These are phyloP conservation scores for Naganishia kalamii DNA, from an alignment of 768 basidiomycete species.

Conservation along the genomic window DNA sequence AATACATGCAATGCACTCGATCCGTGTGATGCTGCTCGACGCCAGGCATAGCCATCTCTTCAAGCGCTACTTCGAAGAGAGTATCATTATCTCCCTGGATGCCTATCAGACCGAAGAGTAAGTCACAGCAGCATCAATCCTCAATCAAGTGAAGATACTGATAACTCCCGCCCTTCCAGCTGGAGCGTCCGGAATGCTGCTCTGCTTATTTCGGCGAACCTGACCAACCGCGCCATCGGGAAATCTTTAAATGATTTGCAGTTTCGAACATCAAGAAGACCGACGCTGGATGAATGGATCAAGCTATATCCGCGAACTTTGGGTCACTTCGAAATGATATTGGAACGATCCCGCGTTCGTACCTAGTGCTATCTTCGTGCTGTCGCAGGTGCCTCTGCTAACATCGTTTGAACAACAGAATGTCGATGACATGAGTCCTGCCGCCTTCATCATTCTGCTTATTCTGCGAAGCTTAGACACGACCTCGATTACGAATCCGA, in stretches of 20 bases:
- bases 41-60: constrained; percentile 34
- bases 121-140: constrained; percentile 12
- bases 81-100: constrained; percentile 34
- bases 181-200: constrained; percentile 46
- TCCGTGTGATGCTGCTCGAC: constrained; percentile 43
- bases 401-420: not conserved
- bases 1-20: constrained; percentile 44
- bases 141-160: not conserved
- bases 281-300: constrained; percentile 35
- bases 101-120: constrained; percentile 40
- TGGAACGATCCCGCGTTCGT: constrained; percentile 3
- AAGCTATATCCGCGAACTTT: constrained; percentile 33
- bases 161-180: constrained; percentile 20
- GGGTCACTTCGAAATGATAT: constrained; percentile 24
- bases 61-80: constrained; percentile 35
- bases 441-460: constrained; percentile 1
- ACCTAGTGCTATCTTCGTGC: not conserved
- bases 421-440: not conserved
- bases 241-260: constrained; percentile 30
- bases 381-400: not conserved
- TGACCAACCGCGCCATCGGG: constrained; percentile 32
- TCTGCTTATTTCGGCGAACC: constrained; percentile 40
- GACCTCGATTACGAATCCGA: too few species aligned
- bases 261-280: constrained; percentile 26
- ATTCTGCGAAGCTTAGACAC: constrained; percentile 14